phyloP scores from a whole-genome alignment of 2,329 filamentous ascomycete genomes.

The Exophiala dermatitidis region DNA sequence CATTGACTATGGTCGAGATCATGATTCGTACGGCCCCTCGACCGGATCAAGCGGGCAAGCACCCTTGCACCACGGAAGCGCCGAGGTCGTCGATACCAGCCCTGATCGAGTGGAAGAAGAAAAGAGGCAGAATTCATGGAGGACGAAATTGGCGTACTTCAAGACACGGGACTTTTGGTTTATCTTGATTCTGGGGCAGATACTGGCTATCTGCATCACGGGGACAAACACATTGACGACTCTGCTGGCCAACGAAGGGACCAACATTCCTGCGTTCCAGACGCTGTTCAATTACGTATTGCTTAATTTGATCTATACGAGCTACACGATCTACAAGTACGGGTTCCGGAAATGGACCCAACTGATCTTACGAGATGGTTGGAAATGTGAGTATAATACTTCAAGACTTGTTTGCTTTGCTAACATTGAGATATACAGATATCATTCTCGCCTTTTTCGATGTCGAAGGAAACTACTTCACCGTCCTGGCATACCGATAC shows the following conservation, averaged over 20 bases:
- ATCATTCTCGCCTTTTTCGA: conserved; percentile 88
- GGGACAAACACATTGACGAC: conserved; percentile 84
- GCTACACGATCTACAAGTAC: conserved; percentile 70
- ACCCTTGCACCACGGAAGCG: conserved; percentile 31
- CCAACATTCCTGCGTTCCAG: conserved; percentile 89
- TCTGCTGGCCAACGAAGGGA: conserved; percentile 60
- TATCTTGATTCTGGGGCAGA: conserved; percentile 71
- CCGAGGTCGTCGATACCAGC: conserved; percentile 30
- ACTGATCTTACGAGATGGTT: conserved; percentile 64
- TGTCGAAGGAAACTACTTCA: conserved; percentile 96
- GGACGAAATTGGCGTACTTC: conserved; percentile 57
- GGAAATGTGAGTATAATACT: conserved; percentile 61
- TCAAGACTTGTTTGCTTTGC: not conserved
- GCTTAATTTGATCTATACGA: conserved; percentile 72
- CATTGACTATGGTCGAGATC: conserved; percentile 18
- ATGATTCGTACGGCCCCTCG: conserved; percentile 9
- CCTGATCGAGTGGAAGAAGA: conserved; percentile 33
- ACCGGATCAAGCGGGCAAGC: conserved; percentile 9
- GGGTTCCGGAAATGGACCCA: conserved; percentile 63
- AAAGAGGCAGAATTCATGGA: conserved; percentile 41
- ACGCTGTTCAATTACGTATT: conserved; percentile 91
- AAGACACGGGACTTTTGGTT: conserved; percentile 82
- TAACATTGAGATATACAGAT: conserved; percentile 38
- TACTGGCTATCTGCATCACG: conserved; percentile 83
- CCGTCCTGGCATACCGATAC: conserved; percentile 85